These are phyloP conservation scores for Kregervanrija fluxuum DNA, from an alignment of 805 yeast species.

Conservation along the genomic window DNA sequence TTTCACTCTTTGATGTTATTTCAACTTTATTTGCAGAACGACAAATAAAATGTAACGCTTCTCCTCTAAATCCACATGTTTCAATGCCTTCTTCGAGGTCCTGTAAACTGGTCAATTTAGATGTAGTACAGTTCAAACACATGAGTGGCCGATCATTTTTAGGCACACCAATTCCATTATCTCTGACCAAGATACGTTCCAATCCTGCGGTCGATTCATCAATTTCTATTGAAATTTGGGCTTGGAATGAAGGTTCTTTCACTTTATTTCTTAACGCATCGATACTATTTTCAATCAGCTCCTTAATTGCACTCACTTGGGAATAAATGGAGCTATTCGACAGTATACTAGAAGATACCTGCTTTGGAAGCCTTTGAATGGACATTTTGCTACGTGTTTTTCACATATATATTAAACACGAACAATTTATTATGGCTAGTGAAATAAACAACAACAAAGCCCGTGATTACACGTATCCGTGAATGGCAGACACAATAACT, in stretches of 20 bases:
- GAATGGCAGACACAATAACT: too few species aligned
- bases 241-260: conserved; percentile 4
- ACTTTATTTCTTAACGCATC: conserved; percentile 23
- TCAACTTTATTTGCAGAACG: conserved; percentile 25
- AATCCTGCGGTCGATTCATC: conserved; percentile 33
- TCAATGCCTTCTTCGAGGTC: conserved; percentile 25
- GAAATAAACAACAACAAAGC: too few species aligned
- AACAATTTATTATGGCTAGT: too few species aligned
- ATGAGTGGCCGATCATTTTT: conserved; percentile 24
- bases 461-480: too few species aligned
- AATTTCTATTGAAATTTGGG: conserved; percentile 29
- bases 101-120: conserved; percentile 28
- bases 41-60: conserved; percentile 36
- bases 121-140: conserved; percentile 35
- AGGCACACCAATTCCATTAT: conserved; percentile 35
- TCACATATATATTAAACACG: too few species aligned
- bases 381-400: conserved; percentile 6
- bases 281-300: conserved; percentile 34
- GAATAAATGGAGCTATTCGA: conserved; percentile 28
- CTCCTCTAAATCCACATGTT: conserved; percentile 45
- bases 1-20: conserved; percentile 24
- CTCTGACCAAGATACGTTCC: conserved; percentile 25
- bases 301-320: conserved; percentile 32
- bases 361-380: conserved; percentile 17
- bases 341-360: conserved; percentile 16